Conservation (phyloP, 352 stramenopile species). For the Globisporangium perplexum region DNA sequence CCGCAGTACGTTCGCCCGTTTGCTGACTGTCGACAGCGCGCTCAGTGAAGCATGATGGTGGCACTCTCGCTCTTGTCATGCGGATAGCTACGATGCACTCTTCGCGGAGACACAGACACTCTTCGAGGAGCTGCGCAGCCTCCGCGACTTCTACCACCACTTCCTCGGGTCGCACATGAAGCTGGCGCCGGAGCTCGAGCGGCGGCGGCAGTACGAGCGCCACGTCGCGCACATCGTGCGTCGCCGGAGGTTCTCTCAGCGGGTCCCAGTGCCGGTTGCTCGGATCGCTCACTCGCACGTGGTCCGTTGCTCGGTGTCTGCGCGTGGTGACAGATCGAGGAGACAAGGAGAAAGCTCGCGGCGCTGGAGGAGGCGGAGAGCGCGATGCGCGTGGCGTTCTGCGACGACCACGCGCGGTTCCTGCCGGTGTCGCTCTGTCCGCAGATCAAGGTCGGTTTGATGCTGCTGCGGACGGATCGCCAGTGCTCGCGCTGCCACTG, state of each 20-base stretch:
- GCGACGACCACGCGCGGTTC: constrained; percentile 55
- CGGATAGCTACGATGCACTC: constrained; percentile 49
- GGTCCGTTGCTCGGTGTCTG: neutral
- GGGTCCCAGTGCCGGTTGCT: neutral
- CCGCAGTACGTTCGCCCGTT: constrained; percentile 34
- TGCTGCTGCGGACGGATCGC: neutral
- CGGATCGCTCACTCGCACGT: neutral
- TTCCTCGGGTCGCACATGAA: constrained; percentile 65
- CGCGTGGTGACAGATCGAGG: constrained; percentile 32
- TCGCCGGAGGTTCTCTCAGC: neutral
- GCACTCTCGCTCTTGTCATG: neutral
- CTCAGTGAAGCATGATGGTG: neutral
- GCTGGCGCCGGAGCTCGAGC: constrained; percentile 45
- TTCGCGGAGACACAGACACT: constrained; percentile 65
- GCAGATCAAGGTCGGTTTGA: constrained; percentile 46
- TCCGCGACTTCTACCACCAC: constrained; percentile 81
- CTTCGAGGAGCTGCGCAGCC: constrained; percentile 70
- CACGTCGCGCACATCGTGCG: constrained; percentile 46
- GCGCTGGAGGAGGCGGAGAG: constrained; percentile 45
- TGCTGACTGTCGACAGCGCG: too few relatives aligned
- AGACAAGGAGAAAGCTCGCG: constrained; percentile 43
- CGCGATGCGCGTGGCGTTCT: constrained; percentile 35
- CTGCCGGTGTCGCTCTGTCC: constrained; percentile 66
- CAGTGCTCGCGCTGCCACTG: neutral
- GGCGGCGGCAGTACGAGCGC: constrained; percentile 46